Conservation (phyloP, 306 rosid genomes). For the Rosa multiflora region DNA sequence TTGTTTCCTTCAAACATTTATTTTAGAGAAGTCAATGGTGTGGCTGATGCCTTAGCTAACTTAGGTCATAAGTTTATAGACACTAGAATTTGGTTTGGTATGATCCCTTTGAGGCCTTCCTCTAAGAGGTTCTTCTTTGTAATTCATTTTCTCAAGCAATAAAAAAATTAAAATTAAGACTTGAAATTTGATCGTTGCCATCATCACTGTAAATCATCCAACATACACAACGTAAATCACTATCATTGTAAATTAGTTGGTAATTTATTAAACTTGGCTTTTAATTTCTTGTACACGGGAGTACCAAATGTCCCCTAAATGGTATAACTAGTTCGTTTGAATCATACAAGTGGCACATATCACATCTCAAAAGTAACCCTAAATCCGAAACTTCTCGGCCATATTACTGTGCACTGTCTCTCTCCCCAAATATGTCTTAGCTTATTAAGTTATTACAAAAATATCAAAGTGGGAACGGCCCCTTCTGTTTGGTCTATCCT, state of each 20-base stretch:
- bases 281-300: slow-evolving; percentile 28
- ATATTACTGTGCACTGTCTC: slow-evolving; percentile 16
- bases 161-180: no score
- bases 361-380: slow-evolving; percentile 35
- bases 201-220: no score
- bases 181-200: no score
- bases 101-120: no score
- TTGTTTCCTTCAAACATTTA: no score
- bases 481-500: slow-evolving; percentile 24
- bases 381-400: slow-evolving; percentile 25
- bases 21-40: no score
- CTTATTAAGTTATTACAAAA: neutral
- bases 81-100: no score
- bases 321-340: slow-evolving; percentile 25
- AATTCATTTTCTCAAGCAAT: no score
- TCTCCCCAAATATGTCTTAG: neutral
- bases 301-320: slow-evolving; percentile 38
- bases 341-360: slow-evolving; percentile 23
- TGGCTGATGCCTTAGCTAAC: no score
- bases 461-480: slow-evolving; percentile 29
- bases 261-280: neutral
- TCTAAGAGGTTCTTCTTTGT: no score
- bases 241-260: neutral
- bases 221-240: neutral
- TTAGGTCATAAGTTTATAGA: no score